Evolutionary conservation across 2,329 filamentous ascomycete genomes (phyloP), one percentile per base, ranked within the genome.

Genomic region (Chalara sp.): DNA sequence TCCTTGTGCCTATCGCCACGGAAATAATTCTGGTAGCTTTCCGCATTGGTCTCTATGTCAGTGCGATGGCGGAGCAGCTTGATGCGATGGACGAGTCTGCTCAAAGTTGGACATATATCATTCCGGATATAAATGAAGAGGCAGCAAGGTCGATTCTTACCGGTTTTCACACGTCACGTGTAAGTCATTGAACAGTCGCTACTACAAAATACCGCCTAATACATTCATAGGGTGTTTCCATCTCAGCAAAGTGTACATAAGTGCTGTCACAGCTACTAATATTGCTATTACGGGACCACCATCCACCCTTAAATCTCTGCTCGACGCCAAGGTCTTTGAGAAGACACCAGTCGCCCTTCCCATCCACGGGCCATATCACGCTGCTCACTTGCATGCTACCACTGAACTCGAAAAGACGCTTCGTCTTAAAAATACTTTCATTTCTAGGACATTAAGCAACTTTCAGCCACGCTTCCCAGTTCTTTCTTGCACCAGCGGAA

Each of bases 21-120:
- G 79, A 86, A 63, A 74, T 79, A 30, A 80, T 85, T 29, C 73
- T 84, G 56, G 75, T 87, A 63, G 79, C 83, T 42, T 88, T 87
- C 70, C 76, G 83, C 54, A 76, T 76, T 12, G 84, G 83, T 45
- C 68, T 78, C 29, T 74, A 81, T 56, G 78, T 82, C 47, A 68
- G 72, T 35, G 68, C 71, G 5, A 62, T 80, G 50, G 72, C 78
- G 30, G 51, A 56, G n/a, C 43, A 52, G 21, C 51, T 57, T 12
- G 35, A 46, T 21, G 46, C 33, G 12, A 40, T 32, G 33, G 4
- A 11, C n/a, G 69, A 69, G n/a, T 63, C 63, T 39, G 78, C 79
- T 12, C 75, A 81, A 56, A 78, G 78, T 61, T 88, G 84, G 84
- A 84, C 83, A 6, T 81, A 79, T 51, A 79, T 86, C 55, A 73